phyloP scores from a whole-genome alignment of 2,329 filamentous ascomycete genomes.

The Madurella fahalii region DNA sequence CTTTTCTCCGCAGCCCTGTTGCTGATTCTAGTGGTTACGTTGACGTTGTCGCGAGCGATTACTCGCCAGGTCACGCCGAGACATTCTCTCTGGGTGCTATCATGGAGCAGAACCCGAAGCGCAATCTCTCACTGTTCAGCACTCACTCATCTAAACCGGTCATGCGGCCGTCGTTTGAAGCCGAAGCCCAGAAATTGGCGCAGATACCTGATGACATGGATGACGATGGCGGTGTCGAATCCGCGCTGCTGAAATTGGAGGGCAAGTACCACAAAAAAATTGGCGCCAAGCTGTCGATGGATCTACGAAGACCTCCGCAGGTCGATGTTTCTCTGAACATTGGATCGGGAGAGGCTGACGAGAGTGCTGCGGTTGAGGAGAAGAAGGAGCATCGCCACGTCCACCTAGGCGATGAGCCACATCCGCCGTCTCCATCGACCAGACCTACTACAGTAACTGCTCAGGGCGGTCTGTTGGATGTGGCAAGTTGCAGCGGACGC shows the following conservation, averaged over 20 bases:
- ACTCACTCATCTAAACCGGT: constrained; percentile 59
- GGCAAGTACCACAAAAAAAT: constrained; percentile 67
- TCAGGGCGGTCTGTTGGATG: constrained; percentile 19
- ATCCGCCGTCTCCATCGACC: constrained; percentile 30
- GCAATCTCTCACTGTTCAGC: constrained; percentile 53
- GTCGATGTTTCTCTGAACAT: constrained; percentile 5
- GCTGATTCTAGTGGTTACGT: constrained; percentile 41
- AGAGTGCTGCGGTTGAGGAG: constrained; percentile 33
- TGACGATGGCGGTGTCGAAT: constrained; percentile 84
- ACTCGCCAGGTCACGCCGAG: constrained; percentile 39
- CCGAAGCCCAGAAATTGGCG: constrained; percentile 79
- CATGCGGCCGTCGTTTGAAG: constrained; percentile 77
- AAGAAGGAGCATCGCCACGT: constrained; percentile 44
- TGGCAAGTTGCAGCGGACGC: constrained; percentile 12
- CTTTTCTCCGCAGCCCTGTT: constrained; percentile 44
- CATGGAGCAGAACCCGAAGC: constrained; percentile 47
- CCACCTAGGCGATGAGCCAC: constrained; percentile 42
- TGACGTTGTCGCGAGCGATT: constrained; percentile 42
- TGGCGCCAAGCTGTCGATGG: constrained; percentile 38
- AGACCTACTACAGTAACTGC: constrained; percentile 21
- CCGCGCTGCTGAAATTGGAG: constrained; percentile 87
- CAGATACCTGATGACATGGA: constrained; percentile 78
- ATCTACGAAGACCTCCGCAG: constrained; percentile 25
- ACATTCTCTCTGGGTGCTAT: constrained; percentile 58
- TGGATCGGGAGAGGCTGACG: constrained; percentile 9